Evolutionary conservation across 768 basidiomycete species (phyloP).

Genomic region (Tulasnella sp.): DNA sequence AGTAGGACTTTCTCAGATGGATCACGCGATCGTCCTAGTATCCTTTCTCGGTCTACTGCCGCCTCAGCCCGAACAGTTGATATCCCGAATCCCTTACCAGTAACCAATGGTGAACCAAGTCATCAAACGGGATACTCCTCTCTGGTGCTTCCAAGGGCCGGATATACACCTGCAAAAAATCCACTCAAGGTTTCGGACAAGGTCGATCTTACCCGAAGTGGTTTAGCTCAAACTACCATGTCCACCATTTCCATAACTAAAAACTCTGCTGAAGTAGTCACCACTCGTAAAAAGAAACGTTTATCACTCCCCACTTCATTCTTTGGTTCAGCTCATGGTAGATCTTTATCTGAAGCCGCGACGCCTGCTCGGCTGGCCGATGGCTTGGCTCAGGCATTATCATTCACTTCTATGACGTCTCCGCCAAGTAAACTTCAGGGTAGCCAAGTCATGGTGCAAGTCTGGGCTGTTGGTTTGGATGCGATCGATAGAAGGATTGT

Average conservation of each 20-base stretch:
- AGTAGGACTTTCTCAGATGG: conserved; percentile 16
- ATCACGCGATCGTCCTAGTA: conserved; percentile 19
- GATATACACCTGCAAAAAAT: conserved; percentile 30
- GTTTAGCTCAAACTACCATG: conserved; percentile 80
- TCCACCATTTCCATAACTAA: conserved; percentile 43
- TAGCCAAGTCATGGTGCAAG: conserved; percentile 65
- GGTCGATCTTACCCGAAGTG: conserved; percentile 54
- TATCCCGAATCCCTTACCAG: conserved; percentile 26
- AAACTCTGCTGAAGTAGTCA: conserved; percentile 14
- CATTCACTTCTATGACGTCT: conserved; percentile 54
- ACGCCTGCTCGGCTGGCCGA: neutral
- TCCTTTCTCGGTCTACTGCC: conserved; percentile 12
- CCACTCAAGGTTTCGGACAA: conserved; percentile 20
- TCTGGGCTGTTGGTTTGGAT: conserved; percentile 82
- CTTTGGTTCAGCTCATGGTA: neutral
- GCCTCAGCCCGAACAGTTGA: conserved; percentile 20
- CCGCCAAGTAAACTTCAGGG: conserved; percentile 64
- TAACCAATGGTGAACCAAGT: conserved; percentile 1
- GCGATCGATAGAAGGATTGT: conserved; percentile 56
- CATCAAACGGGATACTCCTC: conserved; percentile 28
- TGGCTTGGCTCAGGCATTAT: conserved; percentile 31
- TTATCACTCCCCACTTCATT: too few species aligned
- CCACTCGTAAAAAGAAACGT: too few species aligned
- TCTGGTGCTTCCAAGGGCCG: conserved; percentile 35
- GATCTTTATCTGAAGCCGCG: neutral